These are phyloP conservation scores for Metarhizium robertsii DNA, from an alignment of 2,329 filamentous ascomycete species.

Conservation along the genomic window DNA sequence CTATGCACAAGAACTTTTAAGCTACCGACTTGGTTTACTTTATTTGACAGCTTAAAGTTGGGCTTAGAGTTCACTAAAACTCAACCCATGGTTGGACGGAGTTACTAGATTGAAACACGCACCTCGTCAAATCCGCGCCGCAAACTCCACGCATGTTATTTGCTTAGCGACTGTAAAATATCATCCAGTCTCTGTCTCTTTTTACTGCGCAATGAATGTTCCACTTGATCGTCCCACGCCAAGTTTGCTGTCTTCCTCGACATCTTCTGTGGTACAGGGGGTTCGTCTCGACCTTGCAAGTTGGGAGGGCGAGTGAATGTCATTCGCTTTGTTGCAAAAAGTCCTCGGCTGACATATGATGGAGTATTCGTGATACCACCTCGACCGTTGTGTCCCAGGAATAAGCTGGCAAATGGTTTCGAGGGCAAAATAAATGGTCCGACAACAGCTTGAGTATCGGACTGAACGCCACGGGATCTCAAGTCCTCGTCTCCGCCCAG, in stretches of 20 bases:
- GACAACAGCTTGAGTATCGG: constrained; percentile 20
- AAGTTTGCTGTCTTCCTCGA: constrained; percentile 8
- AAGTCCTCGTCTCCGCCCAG: constrained; percentile 26
- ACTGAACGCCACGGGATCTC: constrained; percentile 8
- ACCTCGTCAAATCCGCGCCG: background rate
- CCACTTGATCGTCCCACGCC: constrained; percentile 9
- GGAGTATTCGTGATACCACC: constrained; percentile 24
- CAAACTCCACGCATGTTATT: background rate
- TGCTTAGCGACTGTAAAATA: constrained; percentile 16
- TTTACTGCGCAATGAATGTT: constrained; percentile 15
- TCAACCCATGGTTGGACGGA: background rate
- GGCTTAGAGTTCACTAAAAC: background rate
- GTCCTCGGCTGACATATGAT: constrained; percentile 25
- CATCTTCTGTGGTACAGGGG: constrained; percentile 3
- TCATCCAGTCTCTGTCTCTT: constrained; percentile 27
- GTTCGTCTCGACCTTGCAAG: constrained; percentile 1
- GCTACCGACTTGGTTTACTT: background rate
- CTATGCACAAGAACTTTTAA: background rate
- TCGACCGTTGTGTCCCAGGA: constrained; percentile 26
- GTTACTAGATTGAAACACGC: background rate
- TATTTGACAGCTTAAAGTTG: background rate
- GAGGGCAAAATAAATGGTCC: constrained; percentile 29
- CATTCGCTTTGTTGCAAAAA: constrained; percentile 23
- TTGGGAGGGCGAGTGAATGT: constrained; percentile 21
- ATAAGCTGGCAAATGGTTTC: constrained; percentile 27